A percentile compares a stretch with the other conserved stretches of the same genome.
These are phyloP conservation scores for Monoraphidium neglectum DNA, from an alignment of 139 green algal species.

Conservation along the genomic window DNA sequence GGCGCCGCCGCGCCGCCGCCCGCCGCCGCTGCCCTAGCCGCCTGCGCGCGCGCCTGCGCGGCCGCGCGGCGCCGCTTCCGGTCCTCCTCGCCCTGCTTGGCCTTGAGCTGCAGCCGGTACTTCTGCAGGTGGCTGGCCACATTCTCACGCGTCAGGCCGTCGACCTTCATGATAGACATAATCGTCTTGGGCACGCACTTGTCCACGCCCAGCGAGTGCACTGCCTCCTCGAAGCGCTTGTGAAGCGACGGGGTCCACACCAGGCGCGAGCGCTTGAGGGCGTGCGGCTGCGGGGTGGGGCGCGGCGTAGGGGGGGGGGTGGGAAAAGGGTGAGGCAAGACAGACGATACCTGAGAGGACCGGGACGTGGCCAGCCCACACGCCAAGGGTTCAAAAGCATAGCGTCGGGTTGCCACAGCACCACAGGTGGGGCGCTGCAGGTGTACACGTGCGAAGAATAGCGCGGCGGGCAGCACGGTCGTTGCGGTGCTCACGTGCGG, in stretches of 20 bases:
- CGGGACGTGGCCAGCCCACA: too few species aligned
- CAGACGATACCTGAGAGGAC: too few species aligned
- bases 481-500: too few species aligned
- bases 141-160: constrained; percentile 94
- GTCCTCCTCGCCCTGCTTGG: not conserved
- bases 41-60: not conserved
- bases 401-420: too few species aligned
- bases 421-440: too few species aligned
- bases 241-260: constrained; percentile 95
- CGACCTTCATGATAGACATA: constrained; percentile 88
- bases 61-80: not conserved
- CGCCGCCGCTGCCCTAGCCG: too few species aligned
- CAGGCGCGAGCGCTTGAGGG: constrained; percentile 56
- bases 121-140: constrained; percentile 95
- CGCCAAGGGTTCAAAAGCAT: too few species aligned
- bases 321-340: too few species aligned
- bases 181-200: constrained; percentile 93
- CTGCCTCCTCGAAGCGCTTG: constrained; percentile 81
- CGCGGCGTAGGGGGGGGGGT: too few species aligned
- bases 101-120: constrained; percentile 69
- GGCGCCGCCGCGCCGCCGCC: too few species aligned
- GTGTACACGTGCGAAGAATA: too few species aligned
- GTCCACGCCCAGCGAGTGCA: constrained; percentile 76
- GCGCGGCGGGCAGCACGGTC: too few species aligned
- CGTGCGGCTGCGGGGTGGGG: constrained; percentile 22